These are phyloP conservation scores for Talaromyces wortmannii DNA, from an alignment of 495 filamentous ascomycete species.

Conservation along the genomic window DNA sequence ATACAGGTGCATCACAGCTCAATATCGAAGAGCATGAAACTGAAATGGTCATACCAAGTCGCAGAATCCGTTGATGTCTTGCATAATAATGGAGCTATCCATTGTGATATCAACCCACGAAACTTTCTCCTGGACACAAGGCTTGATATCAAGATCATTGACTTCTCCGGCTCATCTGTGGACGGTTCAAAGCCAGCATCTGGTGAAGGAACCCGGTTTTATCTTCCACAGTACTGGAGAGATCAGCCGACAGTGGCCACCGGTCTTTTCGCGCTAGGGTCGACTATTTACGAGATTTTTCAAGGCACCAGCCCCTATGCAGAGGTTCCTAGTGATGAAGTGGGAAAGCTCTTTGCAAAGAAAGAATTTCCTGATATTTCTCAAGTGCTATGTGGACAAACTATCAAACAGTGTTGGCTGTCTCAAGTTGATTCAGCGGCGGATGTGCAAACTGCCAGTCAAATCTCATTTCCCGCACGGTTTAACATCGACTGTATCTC, in stretches of 20 bases:
- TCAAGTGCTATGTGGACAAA: slow-evolving; percentile 14
- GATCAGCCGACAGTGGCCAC: slow-evolving; percentile 9
- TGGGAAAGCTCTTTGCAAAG: slow-evolving; percentile 13
- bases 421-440: slow-evolving; percentile 11
- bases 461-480: neutral
- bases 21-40: slow-evolving; percentile 8
- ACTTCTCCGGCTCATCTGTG: slow-evolving; percentile 19
- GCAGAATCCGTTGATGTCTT: slow-evolving; percentile 15
- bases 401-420: slow-evolving; percentile 17
- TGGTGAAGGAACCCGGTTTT: slow-evolving; percentile 12
- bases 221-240: slow-evolving; percentile 12
- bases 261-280: slow-evolving; percentile 17
- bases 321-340: slow-evolving; percentile 16
- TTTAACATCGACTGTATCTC: slow-evolving; percentile 8
- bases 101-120: slow-evolving; percentile 18
- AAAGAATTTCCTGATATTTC: slow-evolving; percentile 19
- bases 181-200: slow-evolving; percentile 19
- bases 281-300: slow-evolving; percentile 15
- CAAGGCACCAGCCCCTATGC: slow-evolving; percentile 12
- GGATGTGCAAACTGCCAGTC: slow-evolving; percentile 7
- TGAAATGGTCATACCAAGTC: slow-evolving; percentile 15
- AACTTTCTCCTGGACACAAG: slow-evolving; percentile 17
- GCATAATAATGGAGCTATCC: slow-evolving; percentile 14
- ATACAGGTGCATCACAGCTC: slow-evolving; percentile 13
- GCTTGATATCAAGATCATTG: slow-evolving; percentile 16